Base-by-base conservation (phyloP, 2,329 filamentous ascomycete species). In the Penicillium glabrum region DNA sequence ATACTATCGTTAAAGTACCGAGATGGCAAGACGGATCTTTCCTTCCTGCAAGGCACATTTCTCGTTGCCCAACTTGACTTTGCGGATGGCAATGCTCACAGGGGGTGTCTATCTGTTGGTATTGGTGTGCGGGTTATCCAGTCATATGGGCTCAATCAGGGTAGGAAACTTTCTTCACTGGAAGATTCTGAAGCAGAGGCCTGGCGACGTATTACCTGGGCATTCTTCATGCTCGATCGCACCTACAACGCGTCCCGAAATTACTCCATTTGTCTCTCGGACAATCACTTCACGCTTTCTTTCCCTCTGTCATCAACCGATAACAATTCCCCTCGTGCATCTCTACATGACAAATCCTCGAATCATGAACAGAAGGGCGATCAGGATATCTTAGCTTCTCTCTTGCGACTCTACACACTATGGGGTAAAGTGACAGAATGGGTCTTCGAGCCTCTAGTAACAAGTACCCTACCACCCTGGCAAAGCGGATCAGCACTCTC, bases 371-470 rank as follows among this genome's bases (percentile, higher is more conserved):
- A 64, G 11, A 62, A 61, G 16, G 59, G 62, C 6, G 64, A 68
- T 21, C 54, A 65, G 13, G 63, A 61, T 0, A 67, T 68, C 43
- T 44, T 67, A 6, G 57, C 59, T 5, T 67, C 62, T 49, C 59
- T 68, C 0, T 49, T 68, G 5, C 59, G 63, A 7, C 57, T 68
- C 5, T 67, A 62, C 43, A 60, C 60, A 0, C 46, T 68, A 11
- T 68, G 66, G 66, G 66, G 66, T 0, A 67, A 68, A 51, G 53
- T 61, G 10, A 67, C 66, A 2, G 65, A 67, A 21, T 68, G 64
- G 48, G 60, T 68, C 2, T 68, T 68, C 23, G 66, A 65, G 16
- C 57, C 66, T 1, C 46, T 60, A 5, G 41, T 56, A 1, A 58
- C 59, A 19, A 56, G 52, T 33, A 33, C 57, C 1, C 33, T 60